These are phyloP conservation scores for Tetrapisispora namnaoensis DNA, from an alignment of 805 yeast genomes.

Conservation along the genomic window DNA sequence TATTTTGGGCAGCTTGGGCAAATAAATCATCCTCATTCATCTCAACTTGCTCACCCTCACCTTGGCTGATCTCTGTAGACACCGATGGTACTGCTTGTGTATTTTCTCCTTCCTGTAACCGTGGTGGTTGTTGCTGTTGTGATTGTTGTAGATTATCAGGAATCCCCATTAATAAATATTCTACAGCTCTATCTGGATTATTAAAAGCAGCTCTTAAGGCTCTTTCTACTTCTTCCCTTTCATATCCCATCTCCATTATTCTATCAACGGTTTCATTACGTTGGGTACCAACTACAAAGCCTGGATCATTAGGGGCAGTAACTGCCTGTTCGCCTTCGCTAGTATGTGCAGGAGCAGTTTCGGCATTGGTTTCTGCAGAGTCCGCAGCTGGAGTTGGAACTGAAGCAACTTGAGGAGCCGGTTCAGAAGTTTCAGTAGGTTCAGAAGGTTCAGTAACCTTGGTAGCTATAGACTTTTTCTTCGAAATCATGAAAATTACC, in stretches of 20 bases:
- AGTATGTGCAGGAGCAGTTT: constrained; percentile 8
- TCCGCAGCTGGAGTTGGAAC: constrained; percentile 16
- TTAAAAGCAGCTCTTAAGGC: constrained; percentile 94
- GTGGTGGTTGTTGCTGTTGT: constrained; percentile 20
- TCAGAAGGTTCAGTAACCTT: constrained; percentile 18
- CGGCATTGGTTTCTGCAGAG: constrained; percentile 10
- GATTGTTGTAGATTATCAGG: constrained; percentile 50
- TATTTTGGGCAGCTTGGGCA: constrained; percentile 36
- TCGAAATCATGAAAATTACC: constrained; percentile 83
- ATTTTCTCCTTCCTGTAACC: constrained; percentile 5
- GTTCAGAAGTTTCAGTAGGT: constrained; percentile 12
- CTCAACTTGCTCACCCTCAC: constrained; percentile 4
- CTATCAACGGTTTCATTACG: constrained; percentile 70
- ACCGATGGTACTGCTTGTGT: constrained; percentile 9
- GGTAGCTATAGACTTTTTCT: constrained; percentile 29
- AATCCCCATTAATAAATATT: constrained; percentile 81
- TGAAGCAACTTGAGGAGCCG: constrained; percentile 12
- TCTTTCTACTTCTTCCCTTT: constrained; percentile 73
- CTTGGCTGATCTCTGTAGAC: constrained; percentile 6
- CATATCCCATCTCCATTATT: constrained; percentile 95
- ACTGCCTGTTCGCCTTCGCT: constrained; percentile 20
- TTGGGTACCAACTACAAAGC: constrained; percentile 67
- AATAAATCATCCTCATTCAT: constrained; percentile 30
- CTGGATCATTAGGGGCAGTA: constrained; percentile 32
- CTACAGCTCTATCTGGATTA: constrained; percentile 97